Base-by-base conservation (phyloP, 306 rosid species). In the Pueraria montana region DNA sequence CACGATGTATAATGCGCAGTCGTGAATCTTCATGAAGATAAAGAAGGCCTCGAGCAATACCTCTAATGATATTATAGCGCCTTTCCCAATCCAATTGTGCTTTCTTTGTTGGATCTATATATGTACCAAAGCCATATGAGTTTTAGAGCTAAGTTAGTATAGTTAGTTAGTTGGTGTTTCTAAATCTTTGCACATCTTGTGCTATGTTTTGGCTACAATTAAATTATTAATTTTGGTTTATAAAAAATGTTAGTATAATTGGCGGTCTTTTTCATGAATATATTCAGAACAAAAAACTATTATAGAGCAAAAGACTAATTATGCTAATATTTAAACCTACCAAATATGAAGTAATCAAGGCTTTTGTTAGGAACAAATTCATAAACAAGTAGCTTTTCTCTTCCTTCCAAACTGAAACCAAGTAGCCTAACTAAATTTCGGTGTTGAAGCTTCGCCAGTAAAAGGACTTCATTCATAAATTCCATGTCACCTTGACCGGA, bases 91-190 rank as follows among this genome's bases (percentile, higher is more conserved):
- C 36, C 36, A 89, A 26, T 11, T 45, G 36, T 11, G 2, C 8
- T 11, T 40, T 77, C 49, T 82, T 34, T 66, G 2, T 50, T 11
- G 88, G 84, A 79, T 85, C 89, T 84, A 20, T 8, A n/a, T 34
- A 5, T 14, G 2, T 11, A 11, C 8, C 13, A 34, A 13, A 24
- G 38, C 20, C 30, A 48, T 17, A 5, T 23, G 30, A 36, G 7
- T 42, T 8, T 40, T 6, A 66, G 34, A 14, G 3, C 0, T 3
- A 27, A 27, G 32, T 27, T 27, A 3, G 32, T 27, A 27, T 27
- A 27, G 32, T 27, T 27, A 27, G 2, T 27, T 27, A 27, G 3
- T 27, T n/a, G n/a, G n/a, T n/a, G 32, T 27, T 27, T 27, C 1
- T 27, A 27, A 27, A 27, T 27, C 32, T 27, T 27, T 1, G 1